Evolutionary conservation across 1,139 yeast species (phyloP), one percentile per base, ranked within the genome.

Genomic region (Yamadazyma triangularis): DNA sequence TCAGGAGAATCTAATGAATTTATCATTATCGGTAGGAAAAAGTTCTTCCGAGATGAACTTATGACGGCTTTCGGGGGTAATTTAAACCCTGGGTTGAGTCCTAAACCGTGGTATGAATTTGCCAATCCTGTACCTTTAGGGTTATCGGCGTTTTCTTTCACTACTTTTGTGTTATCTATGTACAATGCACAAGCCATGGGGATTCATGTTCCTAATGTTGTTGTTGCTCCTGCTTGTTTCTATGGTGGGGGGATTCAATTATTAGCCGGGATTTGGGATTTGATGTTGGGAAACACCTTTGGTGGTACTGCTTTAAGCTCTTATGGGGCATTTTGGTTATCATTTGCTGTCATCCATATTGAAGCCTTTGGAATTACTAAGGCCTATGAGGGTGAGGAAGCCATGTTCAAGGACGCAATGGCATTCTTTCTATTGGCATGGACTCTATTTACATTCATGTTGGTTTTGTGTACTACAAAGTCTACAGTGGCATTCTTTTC

Each of bases 281-380:
- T 79, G 40, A 65, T 73, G 29, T 63, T 73, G 30, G 84, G 83
- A 38, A 81, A 81, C 54, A 73, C 83, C 8, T 79, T 75, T 55
- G 81, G 80, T 27, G 73, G 71, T 46, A 73, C 79, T 23, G 82
- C 79, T 8, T 73, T 83, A 50, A 62, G 78, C 30, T 74, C 82
- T 34, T 83, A 79, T 50, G 89, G 89, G 31, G 86, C 84, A 8
- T 83, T 81, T 56, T 83, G 89, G 86, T 60, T 81, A 34, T 61
- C 80, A 14, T 80, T 71, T 50, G 79, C 81, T 16, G 73, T 80
- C 26, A 68, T 80, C 26, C 53, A 74, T 34, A 58, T 73, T 33
- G 71, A 76, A 31, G 64, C 68, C 28, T 80, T 81, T 53, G 79
- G 77, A 12, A 69, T 78, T 31, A 51, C 59, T 2, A 58, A 65